These are phyloP conservation scores for Amoebophrya sp. DNA, from an alignment of 169 alveolate genomes.

Conservation along the genomic window DNA sequence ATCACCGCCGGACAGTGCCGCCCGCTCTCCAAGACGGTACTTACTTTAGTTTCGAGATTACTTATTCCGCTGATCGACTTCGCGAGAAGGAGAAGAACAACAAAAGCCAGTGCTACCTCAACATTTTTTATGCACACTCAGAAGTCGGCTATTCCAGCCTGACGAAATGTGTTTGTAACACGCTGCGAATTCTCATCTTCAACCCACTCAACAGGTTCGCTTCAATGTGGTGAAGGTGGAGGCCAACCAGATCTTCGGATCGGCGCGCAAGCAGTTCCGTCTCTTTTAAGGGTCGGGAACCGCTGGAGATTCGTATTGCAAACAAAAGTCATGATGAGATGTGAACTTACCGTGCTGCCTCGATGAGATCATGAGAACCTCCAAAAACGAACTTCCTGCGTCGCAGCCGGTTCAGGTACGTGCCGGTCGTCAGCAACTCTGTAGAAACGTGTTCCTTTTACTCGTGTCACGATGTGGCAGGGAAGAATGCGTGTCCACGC, in stretches of 20 bases:
- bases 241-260: conserved; percentile 89
- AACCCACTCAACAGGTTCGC: conserved; percentile 42
- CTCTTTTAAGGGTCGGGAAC: conserved; percentile 81
- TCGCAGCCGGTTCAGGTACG: too few relatives aligned
- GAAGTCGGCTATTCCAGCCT: not conserved
- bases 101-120: not conserved
- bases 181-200: not conserved
- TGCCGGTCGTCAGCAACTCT: too few relatives aligned
- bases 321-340: too few relatives aligned
- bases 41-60: not conserved
- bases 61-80: not conserved
- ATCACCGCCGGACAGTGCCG: conserved; percentile 99
- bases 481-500: too few relatives aligned
- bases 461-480: too few relatives aligned
- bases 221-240: conserved; percentile 95
- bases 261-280: conserved; percentile 95
- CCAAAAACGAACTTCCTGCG: too few relatives aligned
- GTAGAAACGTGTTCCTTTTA: too few relatives aligned
- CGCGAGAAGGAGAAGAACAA: not conserved
- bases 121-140: not conserved
- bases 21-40: conserved; percentile 94
- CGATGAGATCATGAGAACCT: too few relatives aligned
- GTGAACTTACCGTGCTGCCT: too few relatives aligned
- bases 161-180: too few relatives aligned
- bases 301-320: too few relatives aligned